Percentiles rank a stretch among this genome's conserved stretches.
Conservation (phyloP, 1,284 basidiomycete species). For the Flammula alnicola region DNA sequence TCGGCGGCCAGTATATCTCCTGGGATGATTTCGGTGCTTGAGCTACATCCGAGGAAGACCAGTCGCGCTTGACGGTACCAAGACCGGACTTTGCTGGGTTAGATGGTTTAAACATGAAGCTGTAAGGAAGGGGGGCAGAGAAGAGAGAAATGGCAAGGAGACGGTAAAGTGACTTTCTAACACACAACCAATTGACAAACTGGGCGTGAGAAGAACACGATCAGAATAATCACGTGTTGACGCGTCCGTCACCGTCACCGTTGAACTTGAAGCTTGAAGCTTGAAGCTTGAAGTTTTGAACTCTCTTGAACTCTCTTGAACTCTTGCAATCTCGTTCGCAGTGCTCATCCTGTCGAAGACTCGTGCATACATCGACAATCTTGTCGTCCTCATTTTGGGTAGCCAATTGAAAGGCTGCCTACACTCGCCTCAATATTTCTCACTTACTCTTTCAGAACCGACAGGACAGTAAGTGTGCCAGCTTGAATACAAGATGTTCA, state of each 20-base stretch:
- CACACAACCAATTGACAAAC: conserved; percentile 4
- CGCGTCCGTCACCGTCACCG: conserved; percentile 5
- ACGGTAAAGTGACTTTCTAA: no score
- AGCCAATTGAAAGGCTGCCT: no score
- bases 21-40: conserved; percentile 39
- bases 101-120: conserved; percentile 9
- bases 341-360: no score
- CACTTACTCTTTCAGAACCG: no score
- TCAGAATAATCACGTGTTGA: conserved; percentile 15
- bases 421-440: no score
- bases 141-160: background rate
- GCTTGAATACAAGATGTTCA: no score
- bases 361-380: no score
- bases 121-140: background rate
- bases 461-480: no score
- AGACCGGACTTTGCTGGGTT: conserved; percentile 45
- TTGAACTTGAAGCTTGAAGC: no score
- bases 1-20: conserved; percentile 41
- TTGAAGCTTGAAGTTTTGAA: background rate
- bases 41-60: conserved; percentile 36
- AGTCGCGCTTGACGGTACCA: conserved; percentile 49
- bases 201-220: conserved; percentile 21
- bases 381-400: no score
- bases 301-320: background rate
- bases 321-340: background rate